Conservation (phyloP, 2,329 filamentous ascomycete genomes). For the Paracoccidioides brasiliensis region DNA sequence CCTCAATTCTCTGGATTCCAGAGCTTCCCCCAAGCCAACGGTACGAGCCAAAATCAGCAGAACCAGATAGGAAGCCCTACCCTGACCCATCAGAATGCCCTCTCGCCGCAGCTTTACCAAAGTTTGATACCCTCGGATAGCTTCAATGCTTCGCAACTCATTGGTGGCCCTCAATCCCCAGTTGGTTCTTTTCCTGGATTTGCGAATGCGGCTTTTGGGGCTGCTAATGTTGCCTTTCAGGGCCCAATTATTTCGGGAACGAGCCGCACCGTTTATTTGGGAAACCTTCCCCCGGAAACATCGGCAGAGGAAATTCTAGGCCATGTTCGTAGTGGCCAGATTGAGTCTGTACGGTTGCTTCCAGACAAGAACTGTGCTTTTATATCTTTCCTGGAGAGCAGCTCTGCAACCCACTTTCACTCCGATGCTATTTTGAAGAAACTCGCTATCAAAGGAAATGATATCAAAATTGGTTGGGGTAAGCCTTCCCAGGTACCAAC, state of each 20-base stretch:
- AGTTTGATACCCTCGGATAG: slow-evolving; percentile 74
- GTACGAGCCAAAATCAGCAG: slow-evolving; percentile 41
- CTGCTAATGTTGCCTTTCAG: slow-evolving; percentile 60
- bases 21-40: slow-evolving; percentile 54
- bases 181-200: slow-evolving; percentile 59
- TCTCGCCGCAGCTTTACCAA: slow-evolving; percentile 76
- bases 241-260: slow-evolving; percentile 78
- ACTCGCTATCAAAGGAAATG: slow-evolving; percentile 93
- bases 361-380: slow-evolving; percentile 99
- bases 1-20: slow-evolving; percentile 82
- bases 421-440: slow-evolving; percentile 99
- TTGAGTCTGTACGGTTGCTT: slow-evolving; percentile 93
- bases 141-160: slow-evolving; percentile 66
- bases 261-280: slow-evolving; percentile 91
- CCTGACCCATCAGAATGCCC: slow-evolving; percentile 50
- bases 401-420: slow-evolving; percentile 96
- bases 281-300: slow-evolving; percentile 97
- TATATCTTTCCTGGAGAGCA: slow-evolving; percentile 96
- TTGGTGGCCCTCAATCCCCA: slow-evolving; percentile 73
- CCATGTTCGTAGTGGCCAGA: slow-evolving; percentile 92
- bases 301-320: slow-evolving; percentile 91
- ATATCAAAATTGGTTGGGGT: slow-evolving; percentile 99
- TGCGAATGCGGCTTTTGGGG: slow-evolving; percentile 43
- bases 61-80: slow-evolving; percentile 59
- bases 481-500: slow-evolving; percentile 97